phyloP scores from a whole-genome alignment of 345 rosid species.

The Balakata baccata region DNA sequence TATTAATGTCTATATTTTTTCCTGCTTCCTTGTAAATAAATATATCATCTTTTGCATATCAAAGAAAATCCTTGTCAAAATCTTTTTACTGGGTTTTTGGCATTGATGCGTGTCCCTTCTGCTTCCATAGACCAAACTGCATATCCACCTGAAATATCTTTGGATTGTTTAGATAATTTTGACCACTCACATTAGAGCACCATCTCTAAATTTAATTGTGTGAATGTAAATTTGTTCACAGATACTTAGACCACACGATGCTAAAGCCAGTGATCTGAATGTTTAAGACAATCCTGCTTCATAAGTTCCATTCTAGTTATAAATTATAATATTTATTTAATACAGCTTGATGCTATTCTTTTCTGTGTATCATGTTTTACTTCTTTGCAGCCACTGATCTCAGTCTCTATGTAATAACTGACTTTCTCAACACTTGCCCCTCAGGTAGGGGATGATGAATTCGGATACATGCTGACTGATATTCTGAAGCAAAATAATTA shows the following conservation, averaged over 20 bases:
- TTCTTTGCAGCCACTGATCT: neutral
- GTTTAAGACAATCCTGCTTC: no score
- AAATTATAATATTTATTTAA: no score
- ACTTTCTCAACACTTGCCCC: constrained; percentile 21
- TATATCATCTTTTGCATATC: neutral
- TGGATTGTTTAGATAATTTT: neutral
- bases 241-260: neutral
- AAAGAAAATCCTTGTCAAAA: neutral
- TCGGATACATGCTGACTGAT: constrained; percentile 81
- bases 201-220: no score
- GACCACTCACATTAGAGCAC: no score
- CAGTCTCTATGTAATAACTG: neutral
- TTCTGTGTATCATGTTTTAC: no score
- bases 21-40: no score
- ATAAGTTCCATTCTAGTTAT: no score
- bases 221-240: neutral
- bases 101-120: no score
- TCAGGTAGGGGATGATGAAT: constrained; percentile 84
- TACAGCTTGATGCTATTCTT: no score
- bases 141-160: neutral
- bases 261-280: no score
- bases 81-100: no score
- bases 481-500: constrained; percentile 64
- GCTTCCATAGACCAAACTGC: no score
- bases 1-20: neutral